Conservation (phyloP, 805 yeast genomes). For the Cyberlindnera maclurae region DNA sequence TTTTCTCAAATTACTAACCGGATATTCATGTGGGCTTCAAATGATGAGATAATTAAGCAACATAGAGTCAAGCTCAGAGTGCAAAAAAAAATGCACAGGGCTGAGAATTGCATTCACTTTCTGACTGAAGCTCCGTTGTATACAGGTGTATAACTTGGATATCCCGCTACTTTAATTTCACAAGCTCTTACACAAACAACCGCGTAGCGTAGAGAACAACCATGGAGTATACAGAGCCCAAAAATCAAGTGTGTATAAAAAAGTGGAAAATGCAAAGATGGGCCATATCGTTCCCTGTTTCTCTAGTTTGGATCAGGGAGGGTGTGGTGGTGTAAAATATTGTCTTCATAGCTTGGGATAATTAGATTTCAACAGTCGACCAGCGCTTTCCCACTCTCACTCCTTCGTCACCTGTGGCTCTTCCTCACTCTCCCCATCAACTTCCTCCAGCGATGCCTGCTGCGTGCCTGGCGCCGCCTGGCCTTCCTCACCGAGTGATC, state of each 20-base stretch:
- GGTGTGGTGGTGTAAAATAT: too few relatives aligned
- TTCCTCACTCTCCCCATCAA: conserved; percentile 1
- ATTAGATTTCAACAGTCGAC: not conserved
- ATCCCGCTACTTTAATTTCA: conserved; percentile 4
- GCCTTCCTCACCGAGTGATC: conserved; percentile 27
- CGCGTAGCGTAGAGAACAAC: too few relatives aligned
- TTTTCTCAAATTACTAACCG: conserved; percentile 18
- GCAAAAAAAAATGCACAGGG: conserved; percentile 33
- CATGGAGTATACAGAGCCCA: too few relatives aligned
- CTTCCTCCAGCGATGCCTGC: conserved; percentile 1
- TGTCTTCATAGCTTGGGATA: not conserved
- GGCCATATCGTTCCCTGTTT: too few relatives aligned
- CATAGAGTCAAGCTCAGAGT: conserved; percentile 92
- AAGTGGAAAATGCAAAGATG: too few relatives aligned
- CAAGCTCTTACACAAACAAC: too few relatives aligned
- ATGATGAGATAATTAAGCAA: conserved; percentile 76
- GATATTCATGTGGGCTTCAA: conserved; percentile 12
- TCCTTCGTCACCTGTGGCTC: not conserved
- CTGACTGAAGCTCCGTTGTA: conserved; percentile 11
- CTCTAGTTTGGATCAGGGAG: too few relatives aligned
- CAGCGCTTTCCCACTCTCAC: not conserved
- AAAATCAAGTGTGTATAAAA: too few relatives aligned
- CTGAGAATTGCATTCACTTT: conserved; percentile 58
- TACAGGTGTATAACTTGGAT: conserved; percentile 19
- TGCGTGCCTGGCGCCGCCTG: not conserved